Conservation (phyloP, 352 stramenopile species). For the Thraustochytrium aureum region DNA sequence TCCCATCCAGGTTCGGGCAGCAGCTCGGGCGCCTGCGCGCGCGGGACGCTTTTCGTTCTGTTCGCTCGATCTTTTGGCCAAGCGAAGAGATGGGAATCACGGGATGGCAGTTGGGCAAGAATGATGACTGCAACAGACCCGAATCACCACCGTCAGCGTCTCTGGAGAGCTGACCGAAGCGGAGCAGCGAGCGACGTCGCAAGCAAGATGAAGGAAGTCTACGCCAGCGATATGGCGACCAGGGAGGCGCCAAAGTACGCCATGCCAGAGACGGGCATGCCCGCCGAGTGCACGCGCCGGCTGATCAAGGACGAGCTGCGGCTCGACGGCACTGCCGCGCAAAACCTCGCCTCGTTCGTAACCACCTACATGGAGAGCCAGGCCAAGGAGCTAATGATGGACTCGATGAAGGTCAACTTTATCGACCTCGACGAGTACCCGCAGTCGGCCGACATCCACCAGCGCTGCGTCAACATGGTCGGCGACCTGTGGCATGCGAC, state of each 20-base stretch:
- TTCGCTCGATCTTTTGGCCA: too few species aligned
- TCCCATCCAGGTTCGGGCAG: too few species aligned
- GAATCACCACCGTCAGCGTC: too few species aligned
- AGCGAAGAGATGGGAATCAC: too few species aligned
- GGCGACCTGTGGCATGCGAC: slow-evolving; percentile 82
- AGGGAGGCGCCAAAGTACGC: slow-evolving; percentile 47
- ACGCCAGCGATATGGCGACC: slow-evolving; percentile 20
- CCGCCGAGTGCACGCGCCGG: slow-evolving; percentile 74
- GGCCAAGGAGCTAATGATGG: slow-evolving; percentile 80
- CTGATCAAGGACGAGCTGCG: slow-evolving; percentile 82
- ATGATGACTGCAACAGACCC: too few species aligned
- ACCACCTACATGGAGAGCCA: slow-evolving; percentile 88
- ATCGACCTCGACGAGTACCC: slow-evolving; percentile 89
- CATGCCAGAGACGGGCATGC: slow-evolving; percentile 62
- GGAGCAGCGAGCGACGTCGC: too few species aligned
- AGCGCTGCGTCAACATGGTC: slow-evolving; percentile 86
- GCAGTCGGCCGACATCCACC: slow-evolving; percentile 86
- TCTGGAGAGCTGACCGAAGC: too few species aligned
- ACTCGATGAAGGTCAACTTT: slow-evolving; percentile 83
- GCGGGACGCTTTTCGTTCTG: too few species aligned
- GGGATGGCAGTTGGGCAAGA: too few species aligned
- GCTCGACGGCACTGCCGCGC: slow-evolving; percentile 81
- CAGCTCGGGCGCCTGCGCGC: too few species aligned
- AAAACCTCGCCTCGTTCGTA: slow-evolving; percentile 86
- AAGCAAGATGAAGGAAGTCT: slow-evolving; percentile 50